Conservation (phyloP, 169 alveolate species). For the Eimeria falciformis region DNA sequence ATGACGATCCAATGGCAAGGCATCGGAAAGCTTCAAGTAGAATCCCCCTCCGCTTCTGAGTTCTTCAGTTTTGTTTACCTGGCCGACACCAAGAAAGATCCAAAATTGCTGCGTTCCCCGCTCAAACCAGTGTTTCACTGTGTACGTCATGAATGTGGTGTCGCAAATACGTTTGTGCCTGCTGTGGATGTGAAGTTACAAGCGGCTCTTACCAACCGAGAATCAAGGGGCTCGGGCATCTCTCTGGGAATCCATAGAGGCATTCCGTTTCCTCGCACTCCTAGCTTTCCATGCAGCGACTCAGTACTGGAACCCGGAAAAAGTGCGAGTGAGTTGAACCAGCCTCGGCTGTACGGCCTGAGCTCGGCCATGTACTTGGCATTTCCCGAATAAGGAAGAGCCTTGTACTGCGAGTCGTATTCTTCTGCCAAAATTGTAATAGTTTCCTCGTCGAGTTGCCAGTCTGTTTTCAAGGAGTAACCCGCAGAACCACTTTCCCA, state of each 20-base stretch:
- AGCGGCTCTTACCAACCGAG: background rate
- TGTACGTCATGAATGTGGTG: too few species aligned
- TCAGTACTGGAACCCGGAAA: conserved; percentile 8
- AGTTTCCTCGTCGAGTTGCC: too few species aligned
- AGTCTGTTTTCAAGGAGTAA: too few species aligned
- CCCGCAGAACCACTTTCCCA: too few species aligned
- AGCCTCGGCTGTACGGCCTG: conserved; percentile 38
- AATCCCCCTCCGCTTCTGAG: conserved; percentile 84
- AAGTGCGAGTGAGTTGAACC: conserved; percentile 44
- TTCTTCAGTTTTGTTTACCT: conserved; percentile 73
- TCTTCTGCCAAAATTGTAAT: background rate
- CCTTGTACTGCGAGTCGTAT: background rate
- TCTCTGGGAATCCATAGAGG: conserved; percentile 40
- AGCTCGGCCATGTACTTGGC: background rate
- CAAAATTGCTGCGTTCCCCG: background rate
- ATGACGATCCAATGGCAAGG: conserved; percentile 81
- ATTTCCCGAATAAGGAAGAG: background rate
- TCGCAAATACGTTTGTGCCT: too few species aligned
- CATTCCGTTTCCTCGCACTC: background rate
- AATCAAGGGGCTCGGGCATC: conserved; percentile 41
- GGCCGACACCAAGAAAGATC: conserved; percentile 19
- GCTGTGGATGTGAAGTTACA: background rate
- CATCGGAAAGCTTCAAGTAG: conserved; percentile 75
- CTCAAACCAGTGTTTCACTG: background rate
- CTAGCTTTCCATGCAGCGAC: conserved; percentile 62